A percentile compares a stretch with the other conserved stretches of the same genome.
These are phyloP conservation scores for Fusarium sp. DNA, from an alignment of 2,329 filamentous ascomycete genomes.

Conservation along the genomic window DNA sequence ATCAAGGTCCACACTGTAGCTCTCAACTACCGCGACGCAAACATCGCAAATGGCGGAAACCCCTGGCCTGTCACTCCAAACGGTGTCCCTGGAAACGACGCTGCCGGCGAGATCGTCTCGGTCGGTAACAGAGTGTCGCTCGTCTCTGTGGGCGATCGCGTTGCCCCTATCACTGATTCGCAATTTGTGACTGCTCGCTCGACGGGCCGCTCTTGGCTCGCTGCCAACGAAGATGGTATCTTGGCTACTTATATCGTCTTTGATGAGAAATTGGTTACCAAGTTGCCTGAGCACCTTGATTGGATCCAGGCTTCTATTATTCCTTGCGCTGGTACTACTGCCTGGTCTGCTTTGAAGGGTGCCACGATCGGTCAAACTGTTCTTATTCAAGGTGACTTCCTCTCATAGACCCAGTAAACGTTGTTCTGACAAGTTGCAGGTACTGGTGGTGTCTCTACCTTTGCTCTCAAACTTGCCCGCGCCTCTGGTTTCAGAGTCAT, in stretches of 20 bases:
- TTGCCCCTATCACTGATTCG: constrained; percentile 53
- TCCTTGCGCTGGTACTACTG: constrained; percentile 58
- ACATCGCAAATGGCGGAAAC: constrained; percentile 54
- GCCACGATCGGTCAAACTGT: constrained; percentile 53
- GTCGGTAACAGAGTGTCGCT: constrained; percentile 50
- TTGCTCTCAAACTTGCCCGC: constrained; percentile 58
- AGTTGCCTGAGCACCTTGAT: constrained; percentile 52
- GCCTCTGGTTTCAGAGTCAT: constrained; percentile 63
- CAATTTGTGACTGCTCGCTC: constrained; percentile 54
- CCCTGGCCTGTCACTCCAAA: constrained; percentile 54
- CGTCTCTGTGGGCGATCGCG: constrained; percentile 52
- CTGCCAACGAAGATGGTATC: constrained; percentile 57
- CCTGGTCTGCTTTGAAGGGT: constrained; percentile 57
- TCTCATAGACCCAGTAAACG: accelerated
- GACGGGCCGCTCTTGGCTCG: constrained; percentile 54
- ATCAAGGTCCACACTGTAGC: constrained; percentile 50
- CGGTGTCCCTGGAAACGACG: constrained; percentile 53
- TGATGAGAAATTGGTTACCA: constrained; percentile 51
- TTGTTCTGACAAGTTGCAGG: constrained; percentile 38
- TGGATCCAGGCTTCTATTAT: constrained; percentile 53
- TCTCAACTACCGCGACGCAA: constrained; percentile 52
- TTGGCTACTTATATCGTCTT: constrained; percentile 56
- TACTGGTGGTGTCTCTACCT: constrained; percentile 55
- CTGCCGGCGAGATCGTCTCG: constrained; percentile 54
- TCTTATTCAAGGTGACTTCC: constrained; percentile 54